Base-by-base conservation (phyloP, 1,139 yeast genomes). In the Yamadazyma siamensis region DNA sequence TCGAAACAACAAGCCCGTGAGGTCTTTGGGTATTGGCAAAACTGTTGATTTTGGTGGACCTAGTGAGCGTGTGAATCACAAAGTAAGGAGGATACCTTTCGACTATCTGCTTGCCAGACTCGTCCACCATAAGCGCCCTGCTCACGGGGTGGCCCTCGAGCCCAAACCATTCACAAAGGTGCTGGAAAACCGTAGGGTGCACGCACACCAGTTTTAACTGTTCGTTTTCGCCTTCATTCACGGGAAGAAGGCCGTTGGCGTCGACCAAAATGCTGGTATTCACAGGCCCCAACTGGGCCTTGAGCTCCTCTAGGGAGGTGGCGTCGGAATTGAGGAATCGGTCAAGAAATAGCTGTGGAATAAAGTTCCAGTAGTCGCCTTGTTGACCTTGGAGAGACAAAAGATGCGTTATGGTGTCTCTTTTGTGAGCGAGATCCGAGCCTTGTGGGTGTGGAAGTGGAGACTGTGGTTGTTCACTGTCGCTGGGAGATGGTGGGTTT, bases 131-230 rank as follows among this genome's bases (percentile, higher is more conserved):
- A 4, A 76, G 47, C 18, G 59, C 58, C 19, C 88, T 66, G 4
- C 61, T 47, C 1, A 79, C 64, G 0, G 81, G 75, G 6, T 48
- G 48, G 0, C 69, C 67, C 3, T 54, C 43, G 11, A 71, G 30
- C 0, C 82, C 84, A 50, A 78, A 79, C 80, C 82, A 75, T 16
- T 63, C 59, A 1, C 51, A 50, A 11, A 80, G 52, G 33, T 61
- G 46, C 3, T 59, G 46, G 44, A 74, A 80, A 2, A 67, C 62
- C 2, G 53, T 50, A 2, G 66, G 65, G 0, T 73, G 58, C 1
- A 78, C 50, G 54, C 46, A 44, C 16, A 41, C 42, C 3, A 61
- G 51, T 14, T 52, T 55, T n/a, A 49, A 49, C 0, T 61, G 55
- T 34, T 59, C 68, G 4, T 48, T 39, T 13, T 47, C 50, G 27